phyloP scores from a whole-genome alignment of 257 asterid genomes.

The Solanum lycopersicoides region DNA sequence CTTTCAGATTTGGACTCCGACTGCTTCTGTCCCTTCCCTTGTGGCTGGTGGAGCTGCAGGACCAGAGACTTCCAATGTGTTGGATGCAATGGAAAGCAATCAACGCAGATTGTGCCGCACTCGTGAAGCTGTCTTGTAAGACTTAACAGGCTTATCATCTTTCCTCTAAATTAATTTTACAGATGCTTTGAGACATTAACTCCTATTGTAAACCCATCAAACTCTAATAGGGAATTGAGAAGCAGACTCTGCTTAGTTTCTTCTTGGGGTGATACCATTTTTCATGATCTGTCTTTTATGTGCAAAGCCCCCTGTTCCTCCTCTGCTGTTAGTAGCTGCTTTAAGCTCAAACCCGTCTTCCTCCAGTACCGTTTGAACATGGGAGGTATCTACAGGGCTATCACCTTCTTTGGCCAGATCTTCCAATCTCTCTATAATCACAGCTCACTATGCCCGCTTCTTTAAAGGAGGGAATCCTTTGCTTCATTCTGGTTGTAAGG shows the following conservation, averaged over 20 bases:
- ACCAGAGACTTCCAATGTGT: slow-evolving; percentile 51
- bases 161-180: not conserved
- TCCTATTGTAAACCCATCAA: not conserved
- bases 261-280: not conserved
- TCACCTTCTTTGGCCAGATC: not conserved
- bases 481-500: not conserved
- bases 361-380: not conserved
- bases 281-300: not conserved
- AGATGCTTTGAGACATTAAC: not conserved
- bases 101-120: slow-evolving; percentile 57
- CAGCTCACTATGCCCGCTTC: not conserved
- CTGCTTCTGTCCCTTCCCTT: slow-evolving; percentile 56
- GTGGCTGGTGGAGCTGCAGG: slow-evolving; percentile 75
- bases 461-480: not conserved
- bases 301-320: not conserved
- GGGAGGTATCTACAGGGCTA: not conserved
- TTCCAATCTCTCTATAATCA: not conserved
- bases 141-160: not conserved
- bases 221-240: not conserved
- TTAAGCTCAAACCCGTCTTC: not conserved
- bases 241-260: not conserved
- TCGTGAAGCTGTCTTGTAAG: slow-evolving; percentile 71
- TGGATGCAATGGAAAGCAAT: slow-evolving; percentile 78
- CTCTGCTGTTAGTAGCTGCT: not conserved
- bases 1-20: slow-evolving; percentile 85